Conservation (phyloP, 805 yeast species). For the Kodamaea hsintzibuensis region DNA sequence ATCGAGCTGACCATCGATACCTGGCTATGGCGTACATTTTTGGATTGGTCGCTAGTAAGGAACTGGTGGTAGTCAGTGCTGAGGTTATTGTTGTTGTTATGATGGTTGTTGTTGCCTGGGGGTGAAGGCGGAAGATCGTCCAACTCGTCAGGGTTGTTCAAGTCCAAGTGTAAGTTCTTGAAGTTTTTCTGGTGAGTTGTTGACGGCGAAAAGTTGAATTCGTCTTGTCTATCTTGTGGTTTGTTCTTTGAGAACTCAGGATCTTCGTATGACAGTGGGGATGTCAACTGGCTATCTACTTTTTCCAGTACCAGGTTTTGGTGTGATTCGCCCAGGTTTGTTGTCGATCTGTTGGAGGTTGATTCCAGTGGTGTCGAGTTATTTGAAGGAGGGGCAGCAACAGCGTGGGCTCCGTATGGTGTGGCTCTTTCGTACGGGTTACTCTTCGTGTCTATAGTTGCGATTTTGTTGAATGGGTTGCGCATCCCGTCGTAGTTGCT, state of each 20-base stretch:
- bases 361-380: slow-evolving; percentile 7
- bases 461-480: slow-evolving; percentile 4
- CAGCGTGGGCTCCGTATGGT: not conserved
- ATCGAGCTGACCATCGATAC: slow-evolving; percentile 45
- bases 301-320: slow-evolving; percentile 5
- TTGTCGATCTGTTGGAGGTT: slow-evolving; percentile 7
- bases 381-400: not conserved
- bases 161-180: slow-evolving; percentile 24
- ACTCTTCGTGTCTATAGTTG: not conserved
- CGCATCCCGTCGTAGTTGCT: slow-evolving; percentile 2
- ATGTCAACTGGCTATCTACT: slow-evolving; percentile 7
- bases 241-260: not conserved
- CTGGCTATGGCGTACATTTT: slow-evolving; percentile 29
- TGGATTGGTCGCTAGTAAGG: slow-evolving; percentile 15
- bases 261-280: slow-evolving; percentile 9
- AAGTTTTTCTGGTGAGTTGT: slow-evolving; percentile 18
- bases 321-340: slow-evolving; percentile 8
- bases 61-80: slow-evolving; percentile 30
- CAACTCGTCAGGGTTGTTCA: not conserved
- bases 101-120: not conserved
- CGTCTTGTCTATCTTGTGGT: not conserved
- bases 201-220: slow-evolving; percentile 6
- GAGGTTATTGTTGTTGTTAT: slow-evolving; percentile 10
- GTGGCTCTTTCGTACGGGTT: slow-evolving; percentile 1
- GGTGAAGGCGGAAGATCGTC: not conserved